Conservation (phyloP, 441 rosid species). For the Adansonia rubrostipa region DNA sequence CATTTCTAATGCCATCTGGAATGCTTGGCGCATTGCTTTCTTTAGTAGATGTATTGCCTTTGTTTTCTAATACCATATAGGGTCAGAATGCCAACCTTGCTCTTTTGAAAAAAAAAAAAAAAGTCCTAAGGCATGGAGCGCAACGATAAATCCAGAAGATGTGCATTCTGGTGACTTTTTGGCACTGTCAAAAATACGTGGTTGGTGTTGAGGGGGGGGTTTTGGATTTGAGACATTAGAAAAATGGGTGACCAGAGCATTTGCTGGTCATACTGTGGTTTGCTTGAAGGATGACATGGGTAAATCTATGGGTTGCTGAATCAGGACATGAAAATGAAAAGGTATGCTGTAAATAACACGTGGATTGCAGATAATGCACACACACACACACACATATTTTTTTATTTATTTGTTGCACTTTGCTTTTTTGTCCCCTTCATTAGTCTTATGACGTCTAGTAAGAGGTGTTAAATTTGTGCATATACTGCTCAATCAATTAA, state of each 20-base stretch:
- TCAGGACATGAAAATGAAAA: conserved; percentile 97
- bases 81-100: too few relatives aligned
- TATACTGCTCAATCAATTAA: not conserved
- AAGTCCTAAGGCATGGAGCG: conserved; percentile 43
- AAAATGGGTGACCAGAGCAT: conserved; percentile 97
- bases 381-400: not conserved
- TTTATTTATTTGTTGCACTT: not conserved
- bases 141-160: conserved; percentile 62
- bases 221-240: conserved; percentile 84
- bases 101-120: too few relatives aligned
- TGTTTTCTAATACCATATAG: too few relatives aligned
- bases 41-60: too few relatives aligned
- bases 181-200: conserved; percentile 87
- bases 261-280: conserved; percentile 95
- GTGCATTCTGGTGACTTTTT: conserved; percentile 85
- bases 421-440: not conserved
- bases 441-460: not conserved
- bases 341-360: conserved; percentile 40
- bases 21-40: too few relatives aligned
- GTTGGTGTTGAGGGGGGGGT: conserved; percentile 47
- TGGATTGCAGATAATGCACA: conserved; percentile 1
- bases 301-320: conserved; percentile 98
- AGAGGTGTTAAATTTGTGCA: not conserved
- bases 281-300: conserved; percentile 89
- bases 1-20: too few relatives aligned